Conservation (phyloP, 179 eudicot species). For the Sideroxylon spinosum region DNA sequence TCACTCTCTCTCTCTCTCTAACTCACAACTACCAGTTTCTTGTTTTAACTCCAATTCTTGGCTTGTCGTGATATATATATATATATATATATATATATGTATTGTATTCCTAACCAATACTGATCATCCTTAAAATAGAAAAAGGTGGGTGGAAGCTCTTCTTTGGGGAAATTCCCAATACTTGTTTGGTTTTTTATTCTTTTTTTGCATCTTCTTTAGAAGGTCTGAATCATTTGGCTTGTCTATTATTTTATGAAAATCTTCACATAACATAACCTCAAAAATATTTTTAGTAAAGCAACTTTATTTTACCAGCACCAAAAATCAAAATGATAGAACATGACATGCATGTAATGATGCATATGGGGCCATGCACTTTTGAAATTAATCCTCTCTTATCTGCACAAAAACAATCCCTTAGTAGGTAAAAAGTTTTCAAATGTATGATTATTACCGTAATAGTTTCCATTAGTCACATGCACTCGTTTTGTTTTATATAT, state of each 20-base stretch:
- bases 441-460: constrained; percentile 14
- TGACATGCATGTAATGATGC: constrained; percentile 30
- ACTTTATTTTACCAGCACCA: constrained; percentile 20
- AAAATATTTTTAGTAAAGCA: constrained; percentile 19
- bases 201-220: constrained; percentile 21
- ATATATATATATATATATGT: background rate
- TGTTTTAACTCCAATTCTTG: too few species aligned
- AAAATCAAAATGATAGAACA: constrained; percentile 24
- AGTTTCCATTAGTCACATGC: constrained; percentile 15
- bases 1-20: too few species aligned
- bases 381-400: constrained; percentile 2
- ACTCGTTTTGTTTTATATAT: background rate
- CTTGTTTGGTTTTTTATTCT: constrained; percentile 5
- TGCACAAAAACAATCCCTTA: background rate
- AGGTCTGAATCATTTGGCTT: constrained; percentile 26
- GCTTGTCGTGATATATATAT: too few species aligned
- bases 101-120: background rate
- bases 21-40: too few species aligned
- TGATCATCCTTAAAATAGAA: background rate
- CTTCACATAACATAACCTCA: background rate
- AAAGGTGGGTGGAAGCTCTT: background rate
- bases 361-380: constrained; percentile 19
- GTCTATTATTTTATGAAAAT: constrained; percentile 12
- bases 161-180: constrained; percentile 10
- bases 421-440: constrained; percentile 9